Percentiles rank a stretch among this genome's conserved stretches.
These are phyloP conservation scores for Ganoderma boninense DNA, from an alignment of 1,284 basidiomycete genomes.

Conservation along the genomic window DNA sequence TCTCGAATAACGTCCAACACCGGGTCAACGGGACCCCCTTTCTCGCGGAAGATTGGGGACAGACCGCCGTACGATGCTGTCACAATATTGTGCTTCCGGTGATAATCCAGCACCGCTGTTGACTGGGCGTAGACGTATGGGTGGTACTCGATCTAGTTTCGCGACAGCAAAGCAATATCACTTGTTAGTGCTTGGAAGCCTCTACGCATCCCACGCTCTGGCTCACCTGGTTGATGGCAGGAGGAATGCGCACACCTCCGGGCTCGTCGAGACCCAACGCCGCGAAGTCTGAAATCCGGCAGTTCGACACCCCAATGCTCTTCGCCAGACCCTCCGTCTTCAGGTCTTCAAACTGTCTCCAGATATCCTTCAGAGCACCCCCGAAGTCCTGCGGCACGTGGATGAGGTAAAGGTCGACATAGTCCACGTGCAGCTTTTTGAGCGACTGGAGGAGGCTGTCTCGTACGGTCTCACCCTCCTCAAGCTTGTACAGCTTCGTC, in stretches of 20 bases:
- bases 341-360: constrained; percentile 78
- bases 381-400: constrained; percentile 63
- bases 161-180: neutral
- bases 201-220: too few species aligned
- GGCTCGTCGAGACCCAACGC: constrained; percentile 50
- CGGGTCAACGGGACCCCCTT: constrained; percentile 63
- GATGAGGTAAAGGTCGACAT: constrained; percentile 84
- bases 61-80: constrained; percentile 75
- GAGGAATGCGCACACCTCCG: constrained; percentile 47
- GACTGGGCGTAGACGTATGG: constrained; percentile 76
- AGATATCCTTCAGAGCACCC: constrained; percentile 60
- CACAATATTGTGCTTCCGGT: constrained; percentile 69
- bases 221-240: constrained; percentile 82
- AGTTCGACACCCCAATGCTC: constrained; percentile 90
- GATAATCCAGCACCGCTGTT: constrained; percentile 61
- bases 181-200: neutral
- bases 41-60: constrained; percentile 63
- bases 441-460: constrained; percentile 62
- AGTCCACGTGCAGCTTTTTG: constrained; percentile 66
- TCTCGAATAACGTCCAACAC: constrained; percentile 36
- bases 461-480: constrained; percentile 56
- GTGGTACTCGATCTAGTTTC: constrained; percentile 77
- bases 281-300: constrained; percentile 70
- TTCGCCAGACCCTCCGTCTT: constrained; percentile 74
- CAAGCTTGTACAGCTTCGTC: constrained; percentile 62